Evolutionary conservation across 208 protist genomes (phyloP), one percentile per base, ranked within the genome.

Genomic region (Lotmaria passim): DNA sequence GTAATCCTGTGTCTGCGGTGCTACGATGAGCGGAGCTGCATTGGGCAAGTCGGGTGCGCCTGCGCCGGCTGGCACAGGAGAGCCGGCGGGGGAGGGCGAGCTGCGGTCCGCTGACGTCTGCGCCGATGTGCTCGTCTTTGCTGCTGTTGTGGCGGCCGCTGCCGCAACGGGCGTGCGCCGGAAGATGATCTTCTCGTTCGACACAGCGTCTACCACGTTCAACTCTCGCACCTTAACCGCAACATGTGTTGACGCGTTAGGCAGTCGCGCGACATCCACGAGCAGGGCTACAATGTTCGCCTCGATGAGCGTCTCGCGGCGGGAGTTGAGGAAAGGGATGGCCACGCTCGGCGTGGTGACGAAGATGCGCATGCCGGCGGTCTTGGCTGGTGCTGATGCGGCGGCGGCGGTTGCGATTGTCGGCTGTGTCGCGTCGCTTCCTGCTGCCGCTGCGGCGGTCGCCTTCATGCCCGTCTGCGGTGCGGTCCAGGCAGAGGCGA

Each of bases 301-400:
- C 61, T 95, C 85, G 72, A 88, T 76, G 11, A 95, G 75, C 38
- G 75, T 75, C 44, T 79, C 75, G 15, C 85, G 81, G 33, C 63
- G 58, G 5, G 75, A 80, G 17, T 85, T 93, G 34, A 95, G 56
- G 57, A 95, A 90, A 6, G 87, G 90, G 6, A 96, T 81, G 17
- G 79, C 75, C 12, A 93, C 86, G n/a, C 67, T 79, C 24, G 86
- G 86, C 3, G 87, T 96, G 1, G 70, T 89, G 23, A 95, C 68
- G 26, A 81, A 30, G 72, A 79, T 85, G 46, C 84, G 84, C 62
- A 95, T 87, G 21, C 77, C 72, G 15, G 41, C 55, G 8, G 12
- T 58, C 21, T n/a, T 38, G 14, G 30, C 30, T 34, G 33, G 15
- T 23, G 19, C 24, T 19, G 55, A 26, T 5, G 44, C 17, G 0